phyloP scores from a whole-genome alignment of 306 rosid species.

The Fagus crenata region DNA sequence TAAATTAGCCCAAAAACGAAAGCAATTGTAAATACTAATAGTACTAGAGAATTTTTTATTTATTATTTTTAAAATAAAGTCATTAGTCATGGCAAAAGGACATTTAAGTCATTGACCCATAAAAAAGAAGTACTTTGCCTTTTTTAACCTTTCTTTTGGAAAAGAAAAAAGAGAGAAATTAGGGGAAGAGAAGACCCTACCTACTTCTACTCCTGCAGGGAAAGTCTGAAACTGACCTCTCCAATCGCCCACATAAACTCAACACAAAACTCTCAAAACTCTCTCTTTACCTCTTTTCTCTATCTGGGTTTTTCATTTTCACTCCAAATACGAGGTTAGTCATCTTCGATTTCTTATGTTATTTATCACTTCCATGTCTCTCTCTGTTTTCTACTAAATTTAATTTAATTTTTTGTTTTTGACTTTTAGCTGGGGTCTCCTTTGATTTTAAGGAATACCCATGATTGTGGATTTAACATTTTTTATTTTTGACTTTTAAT shows the following conservation, averaged over 20 bases:
- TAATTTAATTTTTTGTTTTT: neutral
- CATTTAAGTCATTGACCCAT: slow-evolving; percentile 13
- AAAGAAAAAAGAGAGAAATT: neutral
- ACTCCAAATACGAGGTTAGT: slow-evolving; percentile 12
- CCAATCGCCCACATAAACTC: slow-evolving; percentile 22
- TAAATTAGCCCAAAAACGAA: too few relatives aligned
- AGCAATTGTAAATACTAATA: too few relatives aligned
- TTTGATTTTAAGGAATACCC: slow-evolving; percentile 12
- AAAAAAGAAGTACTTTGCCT: neutral
- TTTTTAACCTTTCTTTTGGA: neutral
- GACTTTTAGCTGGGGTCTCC: slow-evolving; percentile 3
- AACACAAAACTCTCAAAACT: slow-evolving; percentile 4
- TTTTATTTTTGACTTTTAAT: slow-evolving; percentile 1
- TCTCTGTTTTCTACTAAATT: neutral
- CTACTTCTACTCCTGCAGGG: neutral
- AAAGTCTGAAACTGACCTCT: slow-evolving; percentile 21
- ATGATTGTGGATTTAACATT: neutral
- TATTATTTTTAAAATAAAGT: too few relatives aligned
- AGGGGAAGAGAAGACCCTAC: slow-evolving; percentile 7
- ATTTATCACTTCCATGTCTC: neutral
- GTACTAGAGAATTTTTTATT: too few relatives aligned
- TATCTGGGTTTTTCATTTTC: slow-evolving; percentile 9
- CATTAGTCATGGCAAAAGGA: slow-evolving; percentile 1
- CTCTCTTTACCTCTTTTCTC: neutral
- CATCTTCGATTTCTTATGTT: slow-evolving; percentile 1